These are phyloP conservation scores for Fusarium miscanthi DNA, from an alignment of 2,329 filamentous ascomycete genomes.

Conservation along the genomic window DNA sequence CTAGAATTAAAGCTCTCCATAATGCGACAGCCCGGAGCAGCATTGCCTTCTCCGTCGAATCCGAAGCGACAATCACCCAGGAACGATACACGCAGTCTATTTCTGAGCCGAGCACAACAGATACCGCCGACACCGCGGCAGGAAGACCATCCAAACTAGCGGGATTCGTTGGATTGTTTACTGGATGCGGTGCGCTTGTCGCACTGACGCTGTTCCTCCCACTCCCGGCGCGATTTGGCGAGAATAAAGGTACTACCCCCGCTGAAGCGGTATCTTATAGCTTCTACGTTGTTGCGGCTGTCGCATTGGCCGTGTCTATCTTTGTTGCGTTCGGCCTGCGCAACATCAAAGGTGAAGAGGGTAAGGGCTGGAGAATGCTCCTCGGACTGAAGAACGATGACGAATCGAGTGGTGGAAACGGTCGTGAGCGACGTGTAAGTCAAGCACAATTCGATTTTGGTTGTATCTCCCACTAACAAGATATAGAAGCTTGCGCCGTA, in stretches of 20 bases:
- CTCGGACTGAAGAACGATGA: constrained; percentile 54
- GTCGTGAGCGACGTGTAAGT: constrained; percentile 44
- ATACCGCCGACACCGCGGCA: constrained; percentile 41
- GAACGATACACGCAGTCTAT: constrained; percentile 61
- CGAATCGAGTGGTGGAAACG: constrained; percentile 31
- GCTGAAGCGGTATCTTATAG: constrained; percentile 81
- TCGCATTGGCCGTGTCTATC: constrained; percentile 78
- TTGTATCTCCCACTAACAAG: constrained; percentile 20
- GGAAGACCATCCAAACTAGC: constrained; percentile 74
- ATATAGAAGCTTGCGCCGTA: constrained; percentile 62
- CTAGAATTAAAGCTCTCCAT: constrained; percentile 51
- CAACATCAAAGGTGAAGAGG: constrained; percentile 76
- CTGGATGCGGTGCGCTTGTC: constrained; percentile 89
- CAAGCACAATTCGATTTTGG: not conserved
- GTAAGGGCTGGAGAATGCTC: constrained; percentile 75
- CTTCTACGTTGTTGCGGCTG: constrained; percentile 84
- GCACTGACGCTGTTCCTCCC: constrained; percentile 86
- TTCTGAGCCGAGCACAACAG: constrained; percentile 45
- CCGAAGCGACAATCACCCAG: constrained; percentile 80
- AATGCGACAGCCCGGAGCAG: constrained; percentile 62
- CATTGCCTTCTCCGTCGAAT: constrained; percentile 75
- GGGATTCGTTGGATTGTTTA: constrained; percentile 91
- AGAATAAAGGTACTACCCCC: constrained; percentile 76
- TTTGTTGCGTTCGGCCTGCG: constrained; percentile 84
- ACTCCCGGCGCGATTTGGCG: constrained; percentile 81